Evolutionary conservation across 805 yeast species (phyloP), one percentile per base, ranked within the genome.

Genomic region (Wickerhamomyces alni): DNA sequence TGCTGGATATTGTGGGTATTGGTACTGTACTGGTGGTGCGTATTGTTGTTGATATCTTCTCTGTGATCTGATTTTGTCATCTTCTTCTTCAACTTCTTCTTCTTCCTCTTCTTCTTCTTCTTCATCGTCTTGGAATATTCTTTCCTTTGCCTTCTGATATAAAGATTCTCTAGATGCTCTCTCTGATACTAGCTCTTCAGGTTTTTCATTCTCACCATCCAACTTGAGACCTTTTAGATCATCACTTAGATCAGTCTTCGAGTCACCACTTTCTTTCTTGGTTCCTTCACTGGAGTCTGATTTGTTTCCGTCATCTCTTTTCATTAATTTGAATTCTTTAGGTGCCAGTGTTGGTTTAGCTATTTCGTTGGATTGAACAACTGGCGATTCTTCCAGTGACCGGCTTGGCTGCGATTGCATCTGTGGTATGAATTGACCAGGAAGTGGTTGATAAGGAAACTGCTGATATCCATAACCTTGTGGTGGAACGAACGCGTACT

Each of bases 81-180:
- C 52, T 3, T 37, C 35, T 11, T 44, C 46, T 13, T 47, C 51
- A 10, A 47, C 55, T 1, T 46, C 54, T 5, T 45, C 48, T 6
- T 44, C 56, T 13, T 51, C 59, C 0, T 46, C 56, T 8, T 55
- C 58, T 2, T 21, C 53, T 7, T 59, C 59, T n/a, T 62, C 63
- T 30, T 51, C 57, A 1, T 43, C 47, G 17, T 43, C 41, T 35
- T 56, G 58, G 46, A 64, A 63, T 38, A 66, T 63, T 41, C 67
- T 50, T 40, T 69, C 62, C 42, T 72, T 60, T 2, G 62, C 61
- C 36, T 56, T 55, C 43, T 61, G 64, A 46, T 74, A 74, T 27
- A 61, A 49, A 30, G 63, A 67, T 46, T 71, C 76, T 42, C 67
- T 67, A 4, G 67, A 56, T 8, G 67, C 59, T 26, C 67, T 52